Conservation (phyloP, 495 filamentous ascomycete species). For the Lasiosphaeria miniovina region DNA sequence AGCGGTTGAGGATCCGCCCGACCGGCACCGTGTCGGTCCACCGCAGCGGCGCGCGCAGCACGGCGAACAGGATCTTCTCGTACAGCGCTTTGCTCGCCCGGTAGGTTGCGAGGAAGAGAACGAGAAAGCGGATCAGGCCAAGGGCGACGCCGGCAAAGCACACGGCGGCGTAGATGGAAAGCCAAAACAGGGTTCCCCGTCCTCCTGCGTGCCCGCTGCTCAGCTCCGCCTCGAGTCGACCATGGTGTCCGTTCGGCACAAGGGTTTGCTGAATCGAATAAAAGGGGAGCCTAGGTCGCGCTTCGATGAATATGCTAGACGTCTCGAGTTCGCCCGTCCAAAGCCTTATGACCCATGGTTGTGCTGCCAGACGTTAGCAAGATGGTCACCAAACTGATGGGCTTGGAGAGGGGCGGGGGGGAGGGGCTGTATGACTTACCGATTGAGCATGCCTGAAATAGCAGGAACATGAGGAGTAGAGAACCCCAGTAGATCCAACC, state of each 20-base stretch:
- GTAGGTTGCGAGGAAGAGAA: slow-evolving; percentile 51
- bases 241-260: slow-evolving; percentile 13
- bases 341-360: slow-evolving; percentile 61
- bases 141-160: slow-evolving; percentile 50
- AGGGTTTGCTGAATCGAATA: slow-evolving; percentile 1
- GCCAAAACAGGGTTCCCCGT: slow-evolving; percentile 51
- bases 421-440: slow-evolving; percentile 27
- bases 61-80: slow-evolving; percentile 53
- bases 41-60: slow-evolving; percentile 63
- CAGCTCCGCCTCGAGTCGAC: slow-evolving; percentile 8
- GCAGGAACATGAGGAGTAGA: slow-evolving; percentile 45
- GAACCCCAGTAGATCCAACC: slow-evolving; percentile 57
- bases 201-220: slow-evolving; percentile 26
- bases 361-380: slow-evolving; percentile 14
- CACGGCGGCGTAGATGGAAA: slow-evolving; percentile 59
- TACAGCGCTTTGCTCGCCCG: slow-evolving; percentile 60
- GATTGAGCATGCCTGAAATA: slow-evolving; percentile 46
- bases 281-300: not conserved
- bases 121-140: slow-evolving; percentile 52
- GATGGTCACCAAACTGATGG: not conserved
- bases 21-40: slow-evolving; percentile 76
- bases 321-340: slow-evolving; percentile 53
- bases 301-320: slow-evolving; percentile 8
- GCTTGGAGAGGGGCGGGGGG: not conserved
- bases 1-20: slow-evolving; percentile 70